Evolutionary conservation across 2,329 filamentous ascomycete genomes (phyloP), one percentile per base, ranked within the genome.

Genomic region (Ophiostoma triangulosporum): DNA sequence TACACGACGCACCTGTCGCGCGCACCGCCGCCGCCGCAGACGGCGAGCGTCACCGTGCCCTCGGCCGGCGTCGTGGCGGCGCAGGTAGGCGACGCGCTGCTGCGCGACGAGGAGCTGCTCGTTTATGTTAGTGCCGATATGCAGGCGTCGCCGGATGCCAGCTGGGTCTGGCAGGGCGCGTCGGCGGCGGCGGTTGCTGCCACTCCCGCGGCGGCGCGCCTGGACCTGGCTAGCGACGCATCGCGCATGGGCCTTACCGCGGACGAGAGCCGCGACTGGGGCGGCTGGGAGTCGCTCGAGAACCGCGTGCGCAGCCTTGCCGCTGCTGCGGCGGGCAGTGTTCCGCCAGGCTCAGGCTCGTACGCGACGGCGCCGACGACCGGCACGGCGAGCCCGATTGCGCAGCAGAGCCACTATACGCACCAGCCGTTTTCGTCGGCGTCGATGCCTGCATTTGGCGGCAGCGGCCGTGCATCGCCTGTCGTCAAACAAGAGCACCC

Each of bases 121-220:
- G 87, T 83, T 0, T 95, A 95, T 62, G 81, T 86, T 1, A 91
- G 86, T 29, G 86, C 84, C 0, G 93, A 97, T 67, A 73, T 94
- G 62, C 91, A 97, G 67, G 86, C 84, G 1, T 81, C 77, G n/a
- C 74, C 76, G 0, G 84, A 89, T 51, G 80, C 80, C 33, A 83
- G 83, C 12, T 97, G 91, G 91, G 78, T 90, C 4, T 96, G 90
- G 91, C 82, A 84, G 60, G 66, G 67, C 40, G 74, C 75, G 40
- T 57, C 62, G 2, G 60, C 66, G 17, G 22, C 36, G 52, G 45
- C n/a, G 50, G 56, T 12, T 53, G 55, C 59, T 22, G 35, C 22
- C 64, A 32, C 50, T 4, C 6, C 5, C 5, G 3, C 14, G 12
- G 31, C 27, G 12, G 43, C 55, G n/a, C n/a, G n/a, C 57, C 52